These are phyloP conservation scores for Cladosporium phlei DNA, from an alignment of 2,329 filamentous ascomycete genomes.

Conservation along the genomic window DNA sequence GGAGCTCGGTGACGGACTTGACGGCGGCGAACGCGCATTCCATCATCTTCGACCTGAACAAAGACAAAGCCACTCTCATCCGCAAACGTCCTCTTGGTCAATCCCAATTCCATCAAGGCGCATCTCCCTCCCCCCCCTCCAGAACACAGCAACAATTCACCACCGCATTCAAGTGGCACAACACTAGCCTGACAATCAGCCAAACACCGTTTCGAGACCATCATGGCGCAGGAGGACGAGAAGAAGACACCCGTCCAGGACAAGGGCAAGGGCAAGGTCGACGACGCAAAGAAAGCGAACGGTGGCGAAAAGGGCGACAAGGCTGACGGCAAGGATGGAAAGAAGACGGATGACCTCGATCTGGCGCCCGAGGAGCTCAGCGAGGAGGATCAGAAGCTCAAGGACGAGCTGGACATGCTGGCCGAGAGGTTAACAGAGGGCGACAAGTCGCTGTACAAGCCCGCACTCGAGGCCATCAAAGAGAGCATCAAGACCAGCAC, in stretches of 20 bases:
- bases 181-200: background rate
- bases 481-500: conserved; percentile 98
- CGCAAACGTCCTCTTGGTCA: background rate
- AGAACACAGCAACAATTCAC: no score
- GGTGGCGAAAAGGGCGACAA: conserved; percentile 47
- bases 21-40: conserved; percentile 8
- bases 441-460: conserved; percentile 81
- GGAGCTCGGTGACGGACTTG: conserved; percentile 6
- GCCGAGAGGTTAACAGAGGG: conserved; percentile 91
- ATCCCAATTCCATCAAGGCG: no score
- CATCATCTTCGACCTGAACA: background rate
- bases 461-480: conserved; percentile 93
- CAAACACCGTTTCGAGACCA: conserved; percentile 2
- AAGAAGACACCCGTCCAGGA: conserved; percentile 65
- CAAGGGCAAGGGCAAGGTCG: conserved; percentile 93
- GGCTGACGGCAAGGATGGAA: conserved; percentile 57
- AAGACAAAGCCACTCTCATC: no score
- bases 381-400: conserved; percentile 97
- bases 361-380: conserved; percentile 77
- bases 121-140: background rate
- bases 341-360: conserved; percentile 72
- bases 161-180: no score
- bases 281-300: conserved; percentile 60
- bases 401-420: conserved; percentile 95
- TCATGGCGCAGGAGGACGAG: conserved; percentile 88